Evolutionary conservation across 129 eudicot species (phyloP).

Genomic region (Arctium minus): DNA sequence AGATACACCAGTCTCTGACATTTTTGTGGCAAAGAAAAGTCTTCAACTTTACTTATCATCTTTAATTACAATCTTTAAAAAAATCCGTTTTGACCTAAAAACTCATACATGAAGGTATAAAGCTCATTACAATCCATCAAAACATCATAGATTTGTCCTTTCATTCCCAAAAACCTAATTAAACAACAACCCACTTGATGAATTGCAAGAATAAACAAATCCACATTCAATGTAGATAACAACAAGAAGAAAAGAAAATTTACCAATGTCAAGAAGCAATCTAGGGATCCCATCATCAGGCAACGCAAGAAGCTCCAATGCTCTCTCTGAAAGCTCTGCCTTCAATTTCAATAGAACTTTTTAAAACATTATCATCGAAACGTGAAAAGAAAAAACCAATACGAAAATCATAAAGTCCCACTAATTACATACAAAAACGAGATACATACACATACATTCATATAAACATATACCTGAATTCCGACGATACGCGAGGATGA

Average conservation of each 20-base stretch:
- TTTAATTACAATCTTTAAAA: not conserved
- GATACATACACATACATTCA: not conserved
- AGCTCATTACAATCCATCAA: not conserved
- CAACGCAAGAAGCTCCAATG: conserved; percentile 95
- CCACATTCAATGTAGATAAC: not conserved
- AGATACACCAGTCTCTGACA: not conserved
- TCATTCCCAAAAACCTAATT: not conserved
- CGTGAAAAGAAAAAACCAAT: not conserved
- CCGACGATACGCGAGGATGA: conserved; percentile 96
- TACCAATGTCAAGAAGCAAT: conserved; percentile 93
- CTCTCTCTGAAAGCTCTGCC: conserved; percentile 93
- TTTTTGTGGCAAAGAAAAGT: not conserved
- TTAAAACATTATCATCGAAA: not conserved
- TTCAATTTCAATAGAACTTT: conserved; percentile 4
- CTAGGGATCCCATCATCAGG: conserved; percentile 87
- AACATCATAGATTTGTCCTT: not conserved
- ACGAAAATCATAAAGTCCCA: not conserved
- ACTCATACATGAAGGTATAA: not conserved
- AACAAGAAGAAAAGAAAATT: not conserved
- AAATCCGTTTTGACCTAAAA: not conserved
- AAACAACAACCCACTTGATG: not conserved
- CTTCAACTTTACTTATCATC: not conserved
- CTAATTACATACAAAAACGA: not conserved
- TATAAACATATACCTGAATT: conserved; percentile 62
- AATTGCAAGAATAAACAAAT: not conserved